phyloP scores from a whole-genome alignment of 2,329 filamentous ascomycete species.

The Hyphodiscus sp. region DNA sequence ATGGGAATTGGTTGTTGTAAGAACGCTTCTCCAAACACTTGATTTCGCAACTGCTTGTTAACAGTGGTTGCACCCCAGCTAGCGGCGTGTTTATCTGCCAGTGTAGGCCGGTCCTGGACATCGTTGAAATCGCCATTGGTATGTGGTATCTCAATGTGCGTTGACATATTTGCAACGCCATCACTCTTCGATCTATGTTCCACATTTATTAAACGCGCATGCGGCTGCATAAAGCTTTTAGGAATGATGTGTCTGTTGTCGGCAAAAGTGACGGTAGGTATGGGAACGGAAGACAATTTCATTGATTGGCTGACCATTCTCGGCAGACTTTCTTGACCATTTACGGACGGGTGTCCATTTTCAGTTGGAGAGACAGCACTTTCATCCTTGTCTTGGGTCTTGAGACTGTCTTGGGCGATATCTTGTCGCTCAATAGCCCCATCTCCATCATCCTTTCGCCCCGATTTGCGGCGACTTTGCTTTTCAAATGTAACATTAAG shows the following conservation, averaged over 20 bases:
- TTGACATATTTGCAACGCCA: conserved; percentile 22
- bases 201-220: conserved; percentile 38
- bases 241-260: conserved; percentile 94
- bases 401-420: conserved; percentile 20
- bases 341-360: conserved; percentile 22
- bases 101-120: conserved; percentile 32
- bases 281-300: conserved; percentile 53
- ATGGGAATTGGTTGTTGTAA: conserved; percentile 75
- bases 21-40: conserved; percentile 90
- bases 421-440: conserved; percentile 13
- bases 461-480: conserved; percentile 59
- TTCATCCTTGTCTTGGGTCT: conserved; percentile 13
- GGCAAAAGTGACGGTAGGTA: conserved; percentile 87
- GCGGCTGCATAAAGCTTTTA: conserved; percentile 64
- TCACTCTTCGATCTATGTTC: conserved; percentile 21
- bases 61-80: conserved; percentile 90
- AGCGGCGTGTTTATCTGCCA: conserved; percentile 52
- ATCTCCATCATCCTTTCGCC: conserved; percentile 43
- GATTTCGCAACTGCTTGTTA: conserved; percentile 80
- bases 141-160: conserved; percentile 28
- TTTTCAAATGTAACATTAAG: conserved; percentile 94
- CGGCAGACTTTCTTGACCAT: conserved; percentile 28
- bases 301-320: conserved; percentile 69
- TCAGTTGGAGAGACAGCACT: background rate
- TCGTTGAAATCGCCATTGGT: conserved; percentile 4